Base-by-base conservation (phyloP, 208 protist species). In the Herpetomonas samuelpessoai region DNA sequence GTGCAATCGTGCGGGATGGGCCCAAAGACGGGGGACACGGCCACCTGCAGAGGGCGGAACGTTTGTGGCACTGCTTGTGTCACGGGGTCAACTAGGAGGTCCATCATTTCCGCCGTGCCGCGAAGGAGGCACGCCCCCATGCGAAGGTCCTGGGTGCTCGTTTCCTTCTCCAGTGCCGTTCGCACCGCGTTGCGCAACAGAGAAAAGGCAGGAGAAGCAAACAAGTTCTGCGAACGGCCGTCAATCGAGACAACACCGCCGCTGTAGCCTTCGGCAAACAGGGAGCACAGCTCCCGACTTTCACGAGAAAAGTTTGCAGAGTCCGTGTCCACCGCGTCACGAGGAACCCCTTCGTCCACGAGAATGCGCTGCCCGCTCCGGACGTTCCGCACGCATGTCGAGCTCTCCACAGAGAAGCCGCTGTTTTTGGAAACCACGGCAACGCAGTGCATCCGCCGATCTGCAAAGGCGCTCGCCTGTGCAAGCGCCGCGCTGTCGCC, bases 1-100 rank as follows among this genome's bases (percentile, higher is more conserved):
- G 18, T 18, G n/a, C 67, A 35, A 31, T 27, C 51, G 45, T 70
- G 35, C 26, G 77, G 62, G 19, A 71, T 60, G 14, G 71, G 44
- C 19, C 76, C 76, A 21, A 83, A 79, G 3, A 79, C 24, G 19
- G 76, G 76, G 3, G 70, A 83, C 2, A 44, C 48, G 14, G 60
- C 30, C 2, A 83, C 56, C 49, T 54, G 50, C 49, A 83, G 30
- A 24, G 59, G 62, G 41, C 38, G 26, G 31, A 52, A 58, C 21
- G 56, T 45, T 14, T 41, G 35, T 14, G 35, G 35, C 9, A 14
- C 9, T 14, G 35, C 6, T n/a, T n/a, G n/a, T 9, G 60, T 57
- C 2, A 22, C 61, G 0, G 38, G 44, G n/a, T n/a, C n/a, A n/a
- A 45, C 39, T 19, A 83, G 52, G 52, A 83, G 28, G 55, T 83